phyloP scores from a whole-genome alignment of 2,329 filamentous ascomycete genomes.

The Colletotrichum sp. region DNA sequence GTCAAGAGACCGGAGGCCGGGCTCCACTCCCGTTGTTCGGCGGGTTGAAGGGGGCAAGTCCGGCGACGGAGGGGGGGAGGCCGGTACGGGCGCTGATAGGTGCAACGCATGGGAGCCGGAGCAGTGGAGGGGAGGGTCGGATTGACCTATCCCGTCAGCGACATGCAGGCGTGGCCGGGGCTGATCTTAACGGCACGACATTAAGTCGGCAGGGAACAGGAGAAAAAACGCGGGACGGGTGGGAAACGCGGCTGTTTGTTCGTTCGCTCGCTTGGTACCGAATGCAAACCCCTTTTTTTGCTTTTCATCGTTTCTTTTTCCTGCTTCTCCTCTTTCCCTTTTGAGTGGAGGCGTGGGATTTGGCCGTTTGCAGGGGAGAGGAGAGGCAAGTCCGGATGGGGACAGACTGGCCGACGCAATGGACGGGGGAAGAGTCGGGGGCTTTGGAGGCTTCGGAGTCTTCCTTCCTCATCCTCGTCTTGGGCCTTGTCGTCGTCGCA shows the following conservation, averaged over 20 bases:
- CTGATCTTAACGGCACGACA: slow-evolving; percentile 5
- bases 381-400: slow-evolving; percentile 9
- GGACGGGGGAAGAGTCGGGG: not conserved
- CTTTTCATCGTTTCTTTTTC: not conserved
- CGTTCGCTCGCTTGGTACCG: not conserved
- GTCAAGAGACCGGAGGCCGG: slow-evolving; percentile 6
- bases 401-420: not conserved
- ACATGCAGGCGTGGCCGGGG: not conserved
- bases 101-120: not conserved
- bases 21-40: not conserved
- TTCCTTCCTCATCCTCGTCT: not conserved
- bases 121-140: not conserved
- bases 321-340: not conserved
- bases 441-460: not conserved
- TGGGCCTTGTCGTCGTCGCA: not conserved
- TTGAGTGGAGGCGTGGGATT: not conserved
- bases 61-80: not conserved
- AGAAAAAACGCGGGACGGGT: not conserved
- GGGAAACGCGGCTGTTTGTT: not conserved
- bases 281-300: slow-evolving; percentile 4
- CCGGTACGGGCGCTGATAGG: slow-evolving; percentile 12
- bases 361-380: slow-evolving; percentile 8
- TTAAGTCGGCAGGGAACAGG: slow-evolving; percentile 5
- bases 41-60: not conserved
- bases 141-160: not conserved